phyloP scores from a whole-genome alignment of 1,284 basidiomycete species.

The Cryptococcus wingfieldii region DNA sequence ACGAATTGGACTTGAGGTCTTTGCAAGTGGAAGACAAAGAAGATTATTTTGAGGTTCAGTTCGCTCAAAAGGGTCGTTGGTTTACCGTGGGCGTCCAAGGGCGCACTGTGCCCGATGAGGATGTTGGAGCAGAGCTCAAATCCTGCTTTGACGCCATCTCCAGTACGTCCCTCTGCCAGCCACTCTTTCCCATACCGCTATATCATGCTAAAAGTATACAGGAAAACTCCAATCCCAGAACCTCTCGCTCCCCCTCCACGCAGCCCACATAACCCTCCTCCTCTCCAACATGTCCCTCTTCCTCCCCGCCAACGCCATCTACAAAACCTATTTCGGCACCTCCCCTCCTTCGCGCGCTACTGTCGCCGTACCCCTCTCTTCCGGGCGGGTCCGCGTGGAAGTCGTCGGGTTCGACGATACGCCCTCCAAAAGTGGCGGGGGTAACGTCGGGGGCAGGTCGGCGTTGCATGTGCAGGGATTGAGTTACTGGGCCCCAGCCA shows the following conservation, averaged over 20 bases:
- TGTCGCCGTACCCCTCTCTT: constrained; percentile 67
- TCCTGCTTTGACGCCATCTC: constrained; percentile 28
- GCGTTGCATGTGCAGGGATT: constrained; percentile 89
- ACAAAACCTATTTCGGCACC: constrained; percentile 75
- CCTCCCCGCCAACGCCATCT: constrained; percentile 68
- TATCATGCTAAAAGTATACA: constrained; percentile 45
- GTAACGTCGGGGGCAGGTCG: constrained; percentile 54
- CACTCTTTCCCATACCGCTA: background rate
- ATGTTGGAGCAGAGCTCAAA: constrained; percentile 33
- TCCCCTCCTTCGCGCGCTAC: constrained; percentile 92
- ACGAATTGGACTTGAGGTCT: background rate
- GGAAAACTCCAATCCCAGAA: constrained; percentile 53
- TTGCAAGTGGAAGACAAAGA: background rate
- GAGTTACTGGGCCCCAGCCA: constrained; percentile 98
- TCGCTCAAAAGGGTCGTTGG: constrained; percentile 33
- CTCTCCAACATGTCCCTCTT: constrained; percentile 78
- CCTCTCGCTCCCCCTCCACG: constrained; percentile 57
- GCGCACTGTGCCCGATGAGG: constrained; percentile 1
- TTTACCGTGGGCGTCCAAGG: constrained; percentile 33
- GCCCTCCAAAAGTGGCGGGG: background rate
- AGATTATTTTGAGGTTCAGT: constrained; percentile 8
- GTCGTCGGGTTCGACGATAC: constrained; percentile 60
- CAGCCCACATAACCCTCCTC: constrained; percentile 76
- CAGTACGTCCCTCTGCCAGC: constrained; percentile 18
- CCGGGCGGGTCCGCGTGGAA: constrained; percentile 63